Percentiles rank a stretch among this genome's conserved stretches.
Conservation (phyloP, 164 flowering plant species). For the Annona squamosa region DNA sequence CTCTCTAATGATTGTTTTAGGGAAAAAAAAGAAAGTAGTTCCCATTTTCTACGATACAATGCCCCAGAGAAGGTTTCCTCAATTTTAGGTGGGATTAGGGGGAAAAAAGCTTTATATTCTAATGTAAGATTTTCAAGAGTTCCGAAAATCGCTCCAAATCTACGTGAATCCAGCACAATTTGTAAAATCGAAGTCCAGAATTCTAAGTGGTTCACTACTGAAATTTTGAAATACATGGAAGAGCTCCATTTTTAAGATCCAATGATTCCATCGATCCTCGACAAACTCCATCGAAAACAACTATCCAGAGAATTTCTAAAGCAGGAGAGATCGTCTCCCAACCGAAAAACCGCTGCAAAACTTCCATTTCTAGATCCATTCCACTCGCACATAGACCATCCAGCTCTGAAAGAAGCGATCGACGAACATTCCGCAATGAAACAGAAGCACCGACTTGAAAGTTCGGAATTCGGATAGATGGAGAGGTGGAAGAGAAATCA, state of each 20-base stretch:
- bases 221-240: background rate
- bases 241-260: background rate
- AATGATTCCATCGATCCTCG: too few species aligned
- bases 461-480: too few species aligned
- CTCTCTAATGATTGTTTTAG: too few species aligned
- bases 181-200: too few species aligned
- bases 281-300: background rate
- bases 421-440: background rate
- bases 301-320: background rate
- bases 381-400: too few species aligned
- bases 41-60: background rate
- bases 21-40: background rate
- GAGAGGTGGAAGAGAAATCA: too few species aligned
- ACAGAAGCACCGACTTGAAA: background rate
- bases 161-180: too few species aligned
- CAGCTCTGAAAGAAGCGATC: background rate
- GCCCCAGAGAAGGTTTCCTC: background rate
- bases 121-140: background rate
- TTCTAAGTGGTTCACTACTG: too few species aligned
- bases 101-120: too few species aligned
- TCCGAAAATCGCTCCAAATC: background rate
- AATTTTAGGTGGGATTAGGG: background rate
- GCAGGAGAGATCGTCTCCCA: background rate
- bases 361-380: background rate
- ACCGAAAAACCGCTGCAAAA: background rate